A percentile compares a stretch with the other conserved stretches of the same genome.
Conservation (phyloP, 2,329 filamentous ascomycete species). For the Metarhizium brunneum region DNA sequence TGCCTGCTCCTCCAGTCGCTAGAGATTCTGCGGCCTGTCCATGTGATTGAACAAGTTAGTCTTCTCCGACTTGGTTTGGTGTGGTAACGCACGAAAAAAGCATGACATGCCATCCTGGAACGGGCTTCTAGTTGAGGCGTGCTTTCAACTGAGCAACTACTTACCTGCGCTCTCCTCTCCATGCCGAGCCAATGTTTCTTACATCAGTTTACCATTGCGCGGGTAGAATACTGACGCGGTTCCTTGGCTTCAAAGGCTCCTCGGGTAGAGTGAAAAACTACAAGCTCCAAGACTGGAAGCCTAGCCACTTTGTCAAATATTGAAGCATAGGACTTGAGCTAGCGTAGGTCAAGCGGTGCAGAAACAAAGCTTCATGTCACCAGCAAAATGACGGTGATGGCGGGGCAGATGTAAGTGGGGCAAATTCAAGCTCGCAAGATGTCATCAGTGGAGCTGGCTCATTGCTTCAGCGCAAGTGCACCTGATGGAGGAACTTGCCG, state of each 20-base stretch:
- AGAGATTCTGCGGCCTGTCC: conserved; percentile 29
- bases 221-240: neutral
- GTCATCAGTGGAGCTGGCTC: no score
- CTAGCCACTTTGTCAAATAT: neutral
- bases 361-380: no score
- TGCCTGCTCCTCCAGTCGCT: conserved; percentile 23
- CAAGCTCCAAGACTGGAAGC: neutral
- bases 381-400: no score
- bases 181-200: conserved; percentile 13
- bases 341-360: no score
- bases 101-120: neutral
- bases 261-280: neutral
- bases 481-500: no score
- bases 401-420: no score
- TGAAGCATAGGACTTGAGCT: neutral
- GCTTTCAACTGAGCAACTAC: conserved; percentile 2
- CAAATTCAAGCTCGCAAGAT: no score
- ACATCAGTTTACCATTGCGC: neutral
- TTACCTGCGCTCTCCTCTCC: conserved; percentile 30
- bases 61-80: neutral
- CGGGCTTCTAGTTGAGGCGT: neutral
- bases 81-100: neutral
- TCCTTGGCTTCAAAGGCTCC: neutral
- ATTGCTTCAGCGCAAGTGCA: no score
- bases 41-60: neutral